Evolutionary conservation across 306 rosid genomes (phyloP).

Genomic region (Arachis stenosperma): DNA sequence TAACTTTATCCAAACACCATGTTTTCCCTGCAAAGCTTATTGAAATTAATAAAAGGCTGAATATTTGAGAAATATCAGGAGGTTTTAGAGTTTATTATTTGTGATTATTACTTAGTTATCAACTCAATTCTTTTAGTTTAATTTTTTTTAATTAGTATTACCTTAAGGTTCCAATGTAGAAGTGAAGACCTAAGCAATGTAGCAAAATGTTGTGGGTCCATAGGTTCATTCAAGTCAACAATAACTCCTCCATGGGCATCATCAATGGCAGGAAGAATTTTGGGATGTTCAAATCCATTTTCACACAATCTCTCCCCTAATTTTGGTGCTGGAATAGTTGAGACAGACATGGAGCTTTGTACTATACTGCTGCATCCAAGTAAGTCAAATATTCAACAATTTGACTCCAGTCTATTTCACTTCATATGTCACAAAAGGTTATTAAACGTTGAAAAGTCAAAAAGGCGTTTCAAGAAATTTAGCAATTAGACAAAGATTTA

Average conservation of each 20-base stretch:
- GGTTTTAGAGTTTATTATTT: too few species aligned
- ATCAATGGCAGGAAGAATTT: constrained; percentile 44
- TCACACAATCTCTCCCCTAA: constrained; percentile 42
- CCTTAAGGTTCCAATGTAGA: constrained; percentile 52
- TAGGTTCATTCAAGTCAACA: constrained; percentile 50
- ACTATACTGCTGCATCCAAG: constrained; percentile 37
- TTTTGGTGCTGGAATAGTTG: constrained; percentile 35
- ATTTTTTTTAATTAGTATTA: background rate
- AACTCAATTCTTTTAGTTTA: too few species aligned
- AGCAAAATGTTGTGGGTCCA: constrained; percentile 50
- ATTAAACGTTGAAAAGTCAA: background rate
- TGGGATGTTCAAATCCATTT: constrained; percentile 42
- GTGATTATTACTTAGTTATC: too few species aligned
- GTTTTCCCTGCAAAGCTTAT: constrained; percentile 46
- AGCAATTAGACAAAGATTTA: background rate
- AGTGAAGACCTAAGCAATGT: constrained; percentile 55
- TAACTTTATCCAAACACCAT: constrained; percentile 62
- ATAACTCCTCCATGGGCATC: constrained; percentile 62
- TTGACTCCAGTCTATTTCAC: background rate
- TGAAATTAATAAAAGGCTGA: background rate
- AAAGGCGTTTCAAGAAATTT: background rate
- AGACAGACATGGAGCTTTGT: constrained; percentile 37
- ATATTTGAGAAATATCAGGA: too few species aligned
- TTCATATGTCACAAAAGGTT: too few species aligned
- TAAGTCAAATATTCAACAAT: background rate